phyloP scores from a whole-genome alignment of 495 filamentous ascomycete species.

The Xylaria longipes region DNA sequence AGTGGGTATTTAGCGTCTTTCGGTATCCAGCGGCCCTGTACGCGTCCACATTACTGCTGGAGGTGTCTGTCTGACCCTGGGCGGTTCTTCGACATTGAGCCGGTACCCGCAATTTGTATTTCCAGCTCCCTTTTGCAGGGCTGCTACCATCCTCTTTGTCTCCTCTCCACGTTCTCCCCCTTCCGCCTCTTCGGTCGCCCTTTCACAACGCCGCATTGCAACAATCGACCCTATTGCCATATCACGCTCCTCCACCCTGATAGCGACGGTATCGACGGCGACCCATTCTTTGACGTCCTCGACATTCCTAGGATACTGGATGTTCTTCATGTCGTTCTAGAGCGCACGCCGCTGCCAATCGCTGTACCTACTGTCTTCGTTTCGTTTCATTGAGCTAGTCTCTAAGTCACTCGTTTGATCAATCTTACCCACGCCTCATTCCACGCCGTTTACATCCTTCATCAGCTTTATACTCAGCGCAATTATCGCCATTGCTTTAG shows the following conservation, averaged over 20 bases:
- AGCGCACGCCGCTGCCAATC: slow-evolving; percentile 30
- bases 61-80: not conserved
- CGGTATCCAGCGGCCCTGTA: slow-evolving; percentile 16
- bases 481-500: not conserved
- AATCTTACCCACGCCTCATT: slow-evolving; percentile 14
- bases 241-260: slow-evolving; percentile 17
- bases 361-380: slow-evolving; percentile 28
- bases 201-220: slow-evolving; percentile 37
- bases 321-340: slow-evolving; percentile 40
- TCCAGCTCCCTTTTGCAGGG: slow-evolving; percentile 13
- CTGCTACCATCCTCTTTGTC: slow-evolving; percentile 24
- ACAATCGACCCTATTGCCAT: slow-evolving; percentile 27
- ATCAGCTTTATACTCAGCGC: slow-evolving; percentile 20
- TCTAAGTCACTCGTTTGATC: slow-evolving; percentile 58
- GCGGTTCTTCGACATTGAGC: slow-evolving; percentile 11
- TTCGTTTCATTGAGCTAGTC: slow-evolving; percentile 57
- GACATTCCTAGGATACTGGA: slow-evolving; percentile 28
- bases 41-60: not conserved
- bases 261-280: slow-evolving; percentile 22
- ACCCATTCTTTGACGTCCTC: slow-evolving; percentile 2
- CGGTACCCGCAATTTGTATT: slow-evolving; percentile 25
- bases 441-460: slow-evolving; percentile 29
- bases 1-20: slow-evolving; percentile 5
- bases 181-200: slow-evolving; percentile 30
- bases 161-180: slow-evolving; percentile 18